phyloP scores from a whole-genome alignment of 2,329 filamentous ascomycete genomes.

The Sclerotinia sclerotiorum region DNA sequence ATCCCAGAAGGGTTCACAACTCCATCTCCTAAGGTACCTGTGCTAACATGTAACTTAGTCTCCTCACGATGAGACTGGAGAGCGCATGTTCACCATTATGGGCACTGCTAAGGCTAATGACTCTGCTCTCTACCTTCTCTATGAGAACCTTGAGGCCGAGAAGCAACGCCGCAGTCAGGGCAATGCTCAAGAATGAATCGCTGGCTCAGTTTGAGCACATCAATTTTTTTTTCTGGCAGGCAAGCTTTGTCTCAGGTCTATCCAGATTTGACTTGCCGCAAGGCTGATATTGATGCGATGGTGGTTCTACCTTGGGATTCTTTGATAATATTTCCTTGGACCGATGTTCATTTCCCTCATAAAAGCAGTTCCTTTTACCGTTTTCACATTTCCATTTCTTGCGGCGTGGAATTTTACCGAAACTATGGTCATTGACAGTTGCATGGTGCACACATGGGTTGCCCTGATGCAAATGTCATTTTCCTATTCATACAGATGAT shows the following conservation, averaged over 20 bases:
- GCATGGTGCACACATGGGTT: conserved; percentile 35
- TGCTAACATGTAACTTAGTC: conserved; percentile 46
- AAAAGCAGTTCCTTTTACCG: conserved; percentile 43
- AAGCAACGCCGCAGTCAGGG: conserved; percentile 96
- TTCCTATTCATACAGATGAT: conserved; percentile 40
- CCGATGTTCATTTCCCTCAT: conserved; percentile 32
- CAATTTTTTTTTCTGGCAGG: conserved; percentile 53
- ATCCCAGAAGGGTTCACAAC: conserved; percentile 26
- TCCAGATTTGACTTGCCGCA: conserved; percentile 63
- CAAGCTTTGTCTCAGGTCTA: conserved; percentile 48
- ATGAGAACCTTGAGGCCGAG: conserved; percentile 98
- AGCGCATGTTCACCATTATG: conserved; percentile 99
- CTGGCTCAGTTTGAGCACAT: conserved; percentile 27
- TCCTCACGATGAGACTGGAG: conserved; percentile 93
- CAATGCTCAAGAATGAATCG: conserved; percentile 41
- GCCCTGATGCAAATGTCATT: conserved; percentile 35
- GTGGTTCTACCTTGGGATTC: conserved; percentile 42
- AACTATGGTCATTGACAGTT: conserved; percentile 42
- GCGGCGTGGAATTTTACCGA: conserved; percentile 42
- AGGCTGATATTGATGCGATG: conserved; percentile 55
- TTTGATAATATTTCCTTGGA: conserved; percentile 33
- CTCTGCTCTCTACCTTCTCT: conserved; percentile 90
- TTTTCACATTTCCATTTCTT: conserved; percentile 34
- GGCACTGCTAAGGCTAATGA: conserved; percentile 92
- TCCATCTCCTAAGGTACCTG: background rate